Base-by-base conservation (phyloP, 495 filamentous ascomycete species). In the Talaromyces thailandensis region DNA sequence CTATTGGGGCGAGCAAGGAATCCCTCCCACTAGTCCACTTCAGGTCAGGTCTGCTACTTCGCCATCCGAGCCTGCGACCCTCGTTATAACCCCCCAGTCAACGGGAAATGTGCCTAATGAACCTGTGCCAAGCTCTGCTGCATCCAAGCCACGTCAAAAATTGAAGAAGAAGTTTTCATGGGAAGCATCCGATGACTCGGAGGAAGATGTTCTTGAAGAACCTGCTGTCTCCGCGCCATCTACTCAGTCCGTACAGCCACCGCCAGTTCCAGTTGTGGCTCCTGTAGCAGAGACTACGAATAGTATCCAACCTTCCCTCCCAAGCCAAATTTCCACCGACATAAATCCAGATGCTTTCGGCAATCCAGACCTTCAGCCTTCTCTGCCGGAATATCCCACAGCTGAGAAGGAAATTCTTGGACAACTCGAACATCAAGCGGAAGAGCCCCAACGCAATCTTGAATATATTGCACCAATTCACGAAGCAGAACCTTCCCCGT, bases 1-100 rank as follows among this genome's bases (percentile, higher is more conserved):
- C 56, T 84, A 86, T 67, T 84, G 81, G 84, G 80, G 78, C 61
- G 76, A 73, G 32, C 57, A 66, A 8, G 61, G 53, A n/a, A 48
- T 62, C 7, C 23, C 61, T 56, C 31, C 28, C 5, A 62, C 61
- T 14, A 57, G 29, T 45, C 53, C 61, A 23, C 61, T 62, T 16
- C 61, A 62, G 23, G 43, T 51, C 6, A 56, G 35, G 32, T 26
- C 61, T 37, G 21, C 61, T 14, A 48, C 35, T 7, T 18, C 61
- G 21, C 24, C 50, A 1, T 18, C 43, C 18, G 60, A 62, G 23
- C 60, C 60, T 35, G 23, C 40, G 3, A 62, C 21, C 16, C 37
- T 45, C 23, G 25, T 35, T 23, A 59, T 45, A 25, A 45, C 45
- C 16, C 57, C 35, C 1, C 18, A 24, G 23, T 24, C 35, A 48